Percentiles rank a stretch among this genome's conserved stretches.
phyloP scores from a whole-genome alignment of 1,139 yeast species.

The Hyphopichia pseudoburtonii region DNA sequence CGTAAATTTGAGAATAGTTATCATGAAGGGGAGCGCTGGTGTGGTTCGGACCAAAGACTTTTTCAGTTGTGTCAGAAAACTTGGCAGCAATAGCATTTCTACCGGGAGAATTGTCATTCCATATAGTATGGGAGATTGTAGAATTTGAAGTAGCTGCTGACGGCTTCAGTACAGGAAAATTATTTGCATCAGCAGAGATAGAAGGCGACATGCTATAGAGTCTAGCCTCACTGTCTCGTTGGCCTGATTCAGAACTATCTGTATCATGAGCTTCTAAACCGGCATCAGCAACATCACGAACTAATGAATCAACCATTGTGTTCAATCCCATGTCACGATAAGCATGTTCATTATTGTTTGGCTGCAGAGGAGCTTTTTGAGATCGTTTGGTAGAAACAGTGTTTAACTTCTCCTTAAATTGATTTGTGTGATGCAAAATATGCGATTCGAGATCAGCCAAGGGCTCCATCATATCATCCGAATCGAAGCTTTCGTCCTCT shows the following conservation, averaged over 20 bases:
- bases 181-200: no score
- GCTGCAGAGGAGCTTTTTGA: no score
- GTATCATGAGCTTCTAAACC: no score
- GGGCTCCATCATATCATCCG: constrained; percentile 10
- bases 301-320: constrained; percentile 19
- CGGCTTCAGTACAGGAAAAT: no score
- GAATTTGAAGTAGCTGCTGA: no score
- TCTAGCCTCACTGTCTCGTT: no score
- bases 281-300: constrained; percentile 2
- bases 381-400: no score
- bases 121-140: constrained; percentile 1
- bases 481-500: constrained; percentile 1
- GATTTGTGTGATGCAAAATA: constrained; percentile 27
- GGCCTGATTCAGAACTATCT: no score
- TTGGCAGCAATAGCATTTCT: not conserved
- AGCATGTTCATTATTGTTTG: no score
- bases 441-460: constrained; percentile 32
- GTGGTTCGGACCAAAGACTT: not conserved
- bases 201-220: no score
- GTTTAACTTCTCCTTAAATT: constrained; percentile 12
- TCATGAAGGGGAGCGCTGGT: not conserved
- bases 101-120: not conserved
- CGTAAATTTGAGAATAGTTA: constrained; percentile 2
- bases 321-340: constrained; percentile 10
- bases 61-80: not conserved